A percentile compares a stretch with the other conserved stretches of the same genome.
Evolutionary conservation across 352 stramenopile species (phyloP).

Genomic region (Peronospora belbahrii): DNA sequence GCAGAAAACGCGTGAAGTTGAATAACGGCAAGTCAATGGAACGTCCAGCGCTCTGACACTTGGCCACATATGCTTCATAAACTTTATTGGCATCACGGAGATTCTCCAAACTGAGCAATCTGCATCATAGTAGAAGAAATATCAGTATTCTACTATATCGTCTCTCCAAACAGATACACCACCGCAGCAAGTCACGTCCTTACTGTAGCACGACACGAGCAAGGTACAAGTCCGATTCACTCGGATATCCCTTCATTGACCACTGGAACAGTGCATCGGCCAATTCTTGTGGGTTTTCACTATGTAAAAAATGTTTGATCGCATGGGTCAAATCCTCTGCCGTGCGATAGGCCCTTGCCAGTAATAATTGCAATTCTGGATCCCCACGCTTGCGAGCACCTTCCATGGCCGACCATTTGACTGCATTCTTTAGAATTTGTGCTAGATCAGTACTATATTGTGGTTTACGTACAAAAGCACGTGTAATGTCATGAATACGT

Average conservation of each 20-base stretch:
- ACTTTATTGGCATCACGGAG: conserved; percentile 81
- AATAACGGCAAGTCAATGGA: conserved; percentile 67
- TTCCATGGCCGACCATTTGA: conserved; percentile 74
- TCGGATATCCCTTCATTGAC: conserved; percentile 65
- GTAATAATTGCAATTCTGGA: conserved; percentile 63
- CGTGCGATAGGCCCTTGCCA: conserved; percentile 43
- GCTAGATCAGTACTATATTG: conserved; percentile 63
- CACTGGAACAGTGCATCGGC: conserved; percentile 66
- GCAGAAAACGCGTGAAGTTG: conserved; percentile 77
- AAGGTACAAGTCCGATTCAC: conserved; percentile 76
- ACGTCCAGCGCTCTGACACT: conserved; percentile 32
- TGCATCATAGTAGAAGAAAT: conserved; percentile 16
- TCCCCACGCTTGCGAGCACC: conserved; percentile 69
- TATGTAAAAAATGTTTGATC: conserved; percentile 74
- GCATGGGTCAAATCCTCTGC: conserved; percentile 57
- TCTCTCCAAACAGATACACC: not conserved
- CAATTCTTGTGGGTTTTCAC: conserved; percentile 63
- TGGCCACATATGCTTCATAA: conserved; percentile 54
- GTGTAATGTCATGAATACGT: conserved; percentile 54
- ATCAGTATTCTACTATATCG: conserved; percentile 5
- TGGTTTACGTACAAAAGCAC: conserved; percentile 51
- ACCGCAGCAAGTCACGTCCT: conserved; percentile 5
- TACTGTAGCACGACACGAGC: conserved; percentile 74
- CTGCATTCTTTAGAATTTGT: conserved; percentile 65
- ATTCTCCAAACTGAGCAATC: conserved; percentile 77